These are phyloP conservation scores for Acidiella bohemica DNA, from an alignment of 495 filamentous ascomycete species.

Conservation along the genomic window DNA sequence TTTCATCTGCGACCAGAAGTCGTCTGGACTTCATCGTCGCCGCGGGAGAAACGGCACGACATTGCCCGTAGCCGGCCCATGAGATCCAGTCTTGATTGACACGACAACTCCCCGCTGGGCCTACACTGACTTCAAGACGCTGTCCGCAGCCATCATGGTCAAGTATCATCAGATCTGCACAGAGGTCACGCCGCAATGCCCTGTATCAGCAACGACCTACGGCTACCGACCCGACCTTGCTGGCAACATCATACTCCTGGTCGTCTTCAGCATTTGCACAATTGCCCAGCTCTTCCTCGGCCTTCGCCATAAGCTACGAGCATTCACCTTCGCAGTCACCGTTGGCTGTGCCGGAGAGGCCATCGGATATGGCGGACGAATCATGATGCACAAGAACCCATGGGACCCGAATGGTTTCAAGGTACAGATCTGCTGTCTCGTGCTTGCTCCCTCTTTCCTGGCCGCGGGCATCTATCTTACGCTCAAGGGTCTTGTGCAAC, in stretches of 20 bases:
- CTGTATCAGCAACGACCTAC: slow-evolving; percentile 7
- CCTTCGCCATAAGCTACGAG: slow-evolving; percentile 5
- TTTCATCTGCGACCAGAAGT: no score
- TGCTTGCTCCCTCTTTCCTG: slow-evolving; percentile 43
- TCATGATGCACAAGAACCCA: slow-evolving; percentile 15
- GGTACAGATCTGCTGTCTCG: slow-evolving; percentile 38
- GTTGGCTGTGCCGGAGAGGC: slow-evolving; percentile 14
- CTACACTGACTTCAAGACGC: no score
- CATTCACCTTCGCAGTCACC: slow-evolving; percentile 14
- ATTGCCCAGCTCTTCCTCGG: slow-evolving; percentile 15
- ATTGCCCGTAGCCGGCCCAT: no score
- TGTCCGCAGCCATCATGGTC: no score
- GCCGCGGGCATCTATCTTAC: slow-evolving; percentile 48
- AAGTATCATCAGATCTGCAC: slow-evolving; percentile 6
- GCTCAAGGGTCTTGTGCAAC: slow-evolving; percentile 31
- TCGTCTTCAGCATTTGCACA: slow-evolving; percentile 17
- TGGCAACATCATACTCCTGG: slow-evolving; percentile 15
- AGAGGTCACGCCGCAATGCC: slow-evolving; percentile 12
- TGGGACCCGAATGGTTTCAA: slow-evolving; percentile 17
- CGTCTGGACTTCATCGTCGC: no score
- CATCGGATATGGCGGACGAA: slow-evolving; percentile 18
- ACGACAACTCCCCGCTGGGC: no score
- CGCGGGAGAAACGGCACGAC: no score
- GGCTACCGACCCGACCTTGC: slow-evolving; percentile 14
- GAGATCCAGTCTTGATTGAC: no score